Evolutionary conservation across 2,329 filamentous ascomycete species (phyloP), one percentile per base, ranked within the genome.

Genomic region (Talaromyces islandicus): DNA sequence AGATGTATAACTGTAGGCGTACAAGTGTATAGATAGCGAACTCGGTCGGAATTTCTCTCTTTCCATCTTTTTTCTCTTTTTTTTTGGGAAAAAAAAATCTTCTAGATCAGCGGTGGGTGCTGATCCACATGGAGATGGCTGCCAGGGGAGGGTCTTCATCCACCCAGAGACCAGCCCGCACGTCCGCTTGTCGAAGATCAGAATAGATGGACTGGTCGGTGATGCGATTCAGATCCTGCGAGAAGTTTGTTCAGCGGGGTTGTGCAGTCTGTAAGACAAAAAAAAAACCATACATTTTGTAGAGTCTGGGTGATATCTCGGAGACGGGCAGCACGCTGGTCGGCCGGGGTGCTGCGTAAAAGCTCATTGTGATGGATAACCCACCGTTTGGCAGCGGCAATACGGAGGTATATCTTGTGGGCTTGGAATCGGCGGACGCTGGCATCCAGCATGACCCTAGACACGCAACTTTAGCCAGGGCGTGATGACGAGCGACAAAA

Each of bases 361-460:
- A 86, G 69, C 19, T 84, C 71, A 58, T 78, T 76, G 32, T 77
- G 72, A 38, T 79, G 73, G 62, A 83, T 82, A 64, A 82, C 77
- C 85, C 85, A 88, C 66, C 84, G 77, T 61, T 81, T 74, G 4
- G 81, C 84, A 21, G 84, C 83, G 2, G 82, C 80, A 14, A 82
- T 82, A 63, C 80, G 80, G 4, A 87, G 77, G 65, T 86, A 87
- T 57, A 84, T 80, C 64, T 81, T 82, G 69, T 88, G 84, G 53
- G 83, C 85, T 68, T 81, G 81, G 71, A 87, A 86, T 4, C 85
- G 81, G 54, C 85, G 80, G 38, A 83, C 78, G 54, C 81, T 81
- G 43, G 83, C 81, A 68, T 88, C 85, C 54, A 81, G 73, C 57
- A 88, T 84, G 53, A 88, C 81, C 54, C 85, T 87, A 57, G 48